These are phyloP conservation scores for Xanthoceras sorbifolium DNA, from an alignment of 345 rosid species.

Conservation along the genomic window DNA sequence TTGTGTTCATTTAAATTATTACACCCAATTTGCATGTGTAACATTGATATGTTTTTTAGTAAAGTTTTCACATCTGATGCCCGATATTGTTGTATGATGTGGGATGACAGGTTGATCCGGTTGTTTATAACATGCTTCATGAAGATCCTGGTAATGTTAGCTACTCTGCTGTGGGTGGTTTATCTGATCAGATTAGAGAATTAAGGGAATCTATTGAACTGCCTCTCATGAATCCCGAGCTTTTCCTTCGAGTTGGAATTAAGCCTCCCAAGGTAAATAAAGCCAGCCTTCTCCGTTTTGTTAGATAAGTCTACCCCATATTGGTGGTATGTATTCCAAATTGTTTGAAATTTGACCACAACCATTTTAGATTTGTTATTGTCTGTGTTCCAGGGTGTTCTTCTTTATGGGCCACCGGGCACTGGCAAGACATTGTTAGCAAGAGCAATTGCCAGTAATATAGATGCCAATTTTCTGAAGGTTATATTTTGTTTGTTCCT, in stretches of 20 bases:
- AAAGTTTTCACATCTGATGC: not conserved
- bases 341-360: not conserved
- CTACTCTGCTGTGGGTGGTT: constrained; percentile 92
- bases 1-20: not conserved
- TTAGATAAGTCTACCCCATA: not conserved
- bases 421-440: constrained; percentile 93
- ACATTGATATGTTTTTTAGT: not conserved
- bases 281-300: not conserved
- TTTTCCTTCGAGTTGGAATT: constrained; percentile 83
- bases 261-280: constrained; percentile 86
- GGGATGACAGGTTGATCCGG: constrained; percentile 74
- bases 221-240: constrained; percentile 93
- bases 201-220: constrained; percentile 90
- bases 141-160: constrained; percentile 93
- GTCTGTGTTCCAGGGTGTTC: constrained; percentile 65
- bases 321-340: not conserved
- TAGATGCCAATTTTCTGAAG: constrained; percentile 96
- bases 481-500: constrained; percentile 35
- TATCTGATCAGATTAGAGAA: constrained; percentile 90
- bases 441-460: constrained; percentile 95
- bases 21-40: not conserved
- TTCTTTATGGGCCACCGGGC: constrained; percentile 95
- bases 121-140: constrained; percentile 88
- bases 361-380: constrained; percentile 5
- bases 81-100: constrained; percentile 8